phyloP scores from a whole-genome alignment of 352 stramenopile genomes.

The Stephanocyclus meneghinianus region DNA sequence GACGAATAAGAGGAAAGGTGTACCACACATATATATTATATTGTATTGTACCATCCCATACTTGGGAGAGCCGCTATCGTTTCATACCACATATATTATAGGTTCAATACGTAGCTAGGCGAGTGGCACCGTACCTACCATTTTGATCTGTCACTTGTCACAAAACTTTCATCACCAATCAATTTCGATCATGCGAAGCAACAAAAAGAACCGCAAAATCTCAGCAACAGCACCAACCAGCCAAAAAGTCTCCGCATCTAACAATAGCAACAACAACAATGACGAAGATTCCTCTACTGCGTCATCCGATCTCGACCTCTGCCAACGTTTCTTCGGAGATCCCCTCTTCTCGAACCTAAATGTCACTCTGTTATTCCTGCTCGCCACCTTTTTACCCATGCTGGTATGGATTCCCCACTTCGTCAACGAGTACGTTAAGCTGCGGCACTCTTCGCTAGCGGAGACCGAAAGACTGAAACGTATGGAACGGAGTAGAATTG shows the following conservation, averaged over 20 bases:
- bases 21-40: too few species aligned
- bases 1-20: too few species aligned
- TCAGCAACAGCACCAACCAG: not conserved
- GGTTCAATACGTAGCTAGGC: too few species aligned
- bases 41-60: too few species aligned
- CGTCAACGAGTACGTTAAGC: constrained; percentile 12
- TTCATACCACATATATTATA: too few species aligned
- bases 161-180: too few species aligned
- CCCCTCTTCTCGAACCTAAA: constrained; percentile 49
- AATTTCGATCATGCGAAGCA: too few species aligned
- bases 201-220: too few species aligned
- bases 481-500: constrained; percentile 25
- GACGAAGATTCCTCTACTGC: not conserved
- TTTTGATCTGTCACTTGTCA: too few species aligned
- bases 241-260: not conserved
- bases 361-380: constrained; percentile 30
- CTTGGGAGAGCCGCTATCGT: too few species aligned
- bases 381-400: constrained; percentile 35
- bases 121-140: too few species aligned
- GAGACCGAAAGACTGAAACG: constrained; percentile 19
- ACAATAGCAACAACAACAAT: not conserved
- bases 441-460: not conserved
- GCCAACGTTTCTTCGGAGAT: constrained; percentile 51
- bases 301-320: constrained; percentile 24
- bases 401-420: constrained; percentile 45